These are phyloP conservation scores for Hysterium pulicare DNA, from an alignment of 2,329 filamentous ascomycete species.

Conservation along the genomic window DNA sequence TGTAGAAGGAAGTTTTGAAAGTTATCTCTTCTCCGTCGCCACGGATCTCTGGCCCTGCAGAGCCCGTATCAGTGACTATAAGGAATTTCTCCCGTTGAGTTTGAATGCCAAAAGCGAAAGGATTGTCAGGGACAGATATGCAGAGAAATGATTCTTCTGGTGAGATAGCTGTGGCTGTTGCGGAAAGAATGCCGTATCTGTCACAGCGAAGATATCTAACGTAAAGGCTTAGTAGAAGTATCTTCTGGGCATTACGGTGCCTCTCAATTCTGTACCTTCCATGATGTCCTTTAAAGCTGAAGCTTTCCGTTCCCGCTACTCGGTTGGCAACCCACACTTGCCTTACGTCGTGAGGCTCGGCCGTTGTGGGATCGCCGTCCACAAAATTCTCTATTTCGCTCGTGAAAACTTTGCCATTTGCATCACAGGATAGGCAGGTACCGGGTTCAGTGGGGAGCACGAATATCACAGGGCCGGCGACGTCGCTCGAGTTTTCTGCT, in stretches of 20 bases:
- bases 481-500: slow-evolving; percentile 69
- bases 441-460: slow-evolving; percentile 73
- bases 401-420: slow-evolving; percentile 80
- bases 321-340: slow-evolving; percentile 92
- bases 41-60: slow-evolving; percentile 59
- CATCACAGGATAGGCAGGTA: slow-evolving; percentile 78
- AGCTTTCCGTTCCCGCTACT: slow-evolving; percentile 75
- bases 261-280: slow-evolving; percentile 56
- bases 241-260: not conserved
- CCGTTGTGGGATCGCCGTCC: slow-evolving; percentile 74
- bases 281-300: slow-evolving; percentile 87
- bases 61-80: slow-evolving; percentile 47
- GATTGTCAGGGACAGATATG: slow-evolving; percentile 59
- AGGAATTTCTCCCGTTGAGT: slow-evolving; percentile 71
- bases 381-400: slow-evolving; percentile 82
- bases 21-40: slow-evolving; percentile 68
- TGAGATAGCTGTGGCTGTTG: slow-evolving; percentile 76
- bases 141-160: slow-evolving; percentile 76
- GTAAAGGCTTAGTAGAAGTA: no score
- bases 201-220: slow-evolving; percentile 79
- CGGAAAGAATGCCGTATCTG: slow-evolving; percentile 73
- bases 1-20: slow-evolving; percentile 69
- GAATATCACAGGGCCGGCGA: slow-evolving; percentile 78
- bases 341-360: slow-evolving; percentile 91
- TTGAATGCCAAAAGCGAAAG: slow-evolving; percentile 71